Base-by-base conservation (phyloP, 208 protist genomes). In the Novymonas esmeraldas region DNA sequence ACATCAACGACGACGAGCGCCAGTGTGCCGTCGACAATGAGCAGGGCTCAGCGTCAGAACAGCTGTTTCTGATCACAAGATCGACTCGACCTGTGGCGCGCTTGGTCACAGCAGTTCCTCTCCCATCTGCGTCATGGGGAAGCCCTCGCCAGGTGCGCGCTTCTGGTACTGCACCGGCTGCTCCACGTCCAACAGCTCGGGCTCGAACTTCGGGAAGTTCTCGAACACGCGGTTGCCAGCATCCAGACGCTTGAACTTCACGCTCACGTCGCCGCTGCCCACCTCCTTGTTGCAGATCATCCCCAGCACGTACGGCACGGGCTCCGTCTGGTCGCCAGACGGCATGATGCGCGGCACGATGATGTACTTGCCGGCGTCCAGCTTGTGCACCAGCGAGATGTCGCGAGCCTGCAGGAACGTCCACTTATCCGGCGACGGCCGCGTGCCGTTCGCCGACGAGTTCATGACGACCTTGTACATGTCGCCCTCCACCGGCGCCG, bases 151-250 rank as follows among this genome's bases (percentile, higher is more conserved):
- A 26, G 78, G 72, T 14, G 66, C 34, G 48, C 80, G 79, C 64
- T 82, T 90, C 71, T 95, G 89, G 73, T 84, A 89, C 66, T 87
- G 78, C 45, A 89, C 76, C 28, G 73, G 73, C 39, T 73, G 57
- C 33, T 79, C 75, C 22, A 79, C 79, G 50, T 75, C 49, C 20
- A 48, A 41, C 26, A 76, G 50, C 29, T 87, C 85, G 5, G 81
- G 72, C 33, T 83, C 75, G 71, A 93, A 95, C 76, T 88, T 93
- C 48, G 86, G 85, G 78, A 90, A 92, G 79, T 95, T 93, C 63
- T 85, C 79, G 34, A 92, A 88, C 31, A 92, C 79, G 61, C 79
- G 85, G 74, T 87, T 92, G 48, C 83, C 79, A 45, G 64, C 74
- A 28, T 82, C 74, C 42, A 95, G 65, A 49, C 54, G 39, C 57